phyloP scores from a whole-genome alignment of 2,329 filamentous ascomycete genomes.

The Stylonectria norvegica region DNA sequence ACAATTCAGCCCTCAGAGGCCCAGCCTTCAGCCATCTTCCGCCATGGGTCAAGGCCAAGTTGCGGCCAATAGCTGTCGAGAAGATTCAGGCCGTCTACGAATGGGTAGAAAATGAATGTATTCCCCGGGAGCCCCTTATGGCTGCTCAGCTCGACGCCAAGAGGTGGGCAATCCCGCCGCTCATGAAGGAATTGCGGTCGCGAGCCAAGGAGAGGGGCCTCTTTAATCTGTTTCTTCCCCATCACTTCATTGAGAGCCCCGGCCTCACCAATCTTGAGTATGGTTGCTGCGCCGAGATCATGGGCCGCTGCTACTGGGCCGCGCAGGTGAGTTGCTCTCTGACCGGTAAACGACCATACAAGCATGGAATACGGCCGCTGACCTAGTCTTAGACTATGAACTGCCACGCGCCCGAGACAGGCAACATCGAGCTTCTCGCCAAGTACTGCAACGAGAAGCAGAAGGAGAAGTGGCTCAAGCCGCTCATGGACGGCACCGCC shows the following conservation, averaged over 20 bases:
- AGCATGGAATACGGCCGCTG: background rate
- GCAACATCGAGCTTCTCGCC: slow-evolving; percentile 86
- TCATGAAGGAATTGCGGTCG: slow-evolving; percentile 41
- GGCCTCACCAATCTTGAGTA: slow-evolving; percentile 91
- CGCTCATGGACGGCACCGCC: slow-evolving; percentile 75
- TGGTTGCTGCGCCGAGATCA: slow-evolving; percentile 85
- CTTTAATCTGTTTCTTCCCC: slow-evolving; percentile 93
- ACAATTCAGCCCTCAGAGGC: slow-evolving; percentile 23
- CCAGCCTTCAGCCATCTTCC: slow-evolving; percentile 29
- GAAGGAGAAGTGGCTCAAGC: slow-evolving; percentile 74
- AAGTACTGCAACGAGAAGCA: slow-evolving; percentile 79
- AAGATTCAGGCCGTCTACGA: slow-evolving; percentile 80
- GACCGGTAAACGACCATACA: background rate
- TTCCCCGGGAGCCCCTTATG: slow-evolving; percentile 73
- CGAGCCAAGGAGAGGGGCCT: slow-evolving; percentile 69
- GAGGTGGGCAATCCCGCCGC: slow-evolving; percentile 72
- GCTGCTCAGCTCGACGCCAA: slow-evolving; percentile 68
- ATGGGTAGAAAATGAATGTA: slow-evolving; percentile 90
- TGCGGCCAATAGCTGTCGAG: slow-evolving; percentile 56
- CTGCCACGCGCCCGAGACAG: slow-evolving; percentile 81
- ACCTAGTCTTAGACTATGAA: slow-evolving; percentile 69
- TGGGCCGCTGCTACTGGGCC: slow-evolving; percentile 76
- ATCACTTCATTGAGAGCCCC: slow-evolving; percentile 88
- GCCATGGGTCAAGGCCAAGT: slow-evolving; percentile 25
- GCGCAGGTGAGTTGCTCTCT: slow-evolving; percentile 8